A percentile compares a stretch with the other conserved stretches of the same genome.
These are phyloP conservation scores for Cystobasidium sp. DNA, from an alignment of 1,284 basidiomycete genomes.

Conservation along the genomic window DNA sequence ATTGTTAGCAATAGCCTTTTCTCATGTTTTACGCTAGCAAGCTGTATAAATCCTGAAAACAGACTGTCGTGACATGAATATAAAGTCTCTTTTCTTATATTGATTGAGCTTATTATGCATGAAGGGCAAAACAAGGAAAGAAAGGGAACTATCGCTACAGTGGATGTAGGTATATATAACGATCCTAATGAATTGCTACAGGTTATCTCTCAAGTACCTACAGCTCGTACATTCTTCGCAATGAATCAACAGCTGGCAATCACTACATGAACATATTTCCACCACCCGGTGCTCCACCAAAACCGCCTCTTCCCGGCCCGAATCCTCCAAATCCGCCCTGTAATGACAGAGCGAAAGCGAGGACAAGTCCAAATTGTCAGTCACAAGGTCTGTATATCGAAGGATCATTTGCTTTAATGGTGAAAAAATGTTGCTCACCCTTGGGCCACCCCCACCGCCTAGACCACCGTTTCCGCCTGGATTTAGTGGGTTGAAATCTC, in stretches of 20 bases:
- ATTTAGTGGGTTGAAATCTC: conserved; percentile 33
- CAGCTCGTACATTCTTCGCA: not conserved
- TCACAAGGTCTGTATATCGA: not conserved
- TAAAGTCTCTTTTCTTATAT: too few species aligned
- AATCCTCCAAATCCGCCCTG: conserved; percentile 28
- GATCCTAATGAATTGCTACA: too few species aligned
- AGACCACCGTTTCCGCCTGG: conserved; percentile 30
- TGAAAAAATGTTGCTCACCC: not conserved
- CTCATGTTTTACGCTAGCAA: too few species aligned
- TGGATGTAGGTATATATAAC: too few species aligned
- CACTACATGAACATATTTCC: conserved; percentile 43
- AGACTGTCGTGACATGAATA: too few species aligned
- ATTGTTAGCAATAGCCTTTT: too few species aligned
- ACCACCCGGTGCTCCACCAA: conserved; percentile 12
- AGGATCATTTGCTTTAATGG: not conserved
- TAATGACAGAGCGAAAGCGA: too few species aligned
- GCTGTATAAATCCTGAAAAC: too few species aligned
- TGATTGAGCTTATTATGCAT: too few species aligned
- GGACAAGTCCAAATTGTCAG: not conserved
- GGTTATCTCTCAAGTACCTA: too few species aligned
- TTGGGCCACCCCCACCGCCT: conserved; percentile 6
- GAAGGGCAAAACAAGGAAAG: too few species aligned
- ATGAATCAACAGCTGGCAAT: not conserved
- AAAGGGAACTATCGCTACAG: too few species aligned
- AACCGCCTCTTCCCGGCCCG: conserved; percentile 10